A percentile compares a stretch with the other conserved stretches of the same genome.
These are phyloP conservation scores for Rhizopus sp. DNA, from an alignment of 371 early-diverging fungal species.

Conservation along the genomic window DNA sequence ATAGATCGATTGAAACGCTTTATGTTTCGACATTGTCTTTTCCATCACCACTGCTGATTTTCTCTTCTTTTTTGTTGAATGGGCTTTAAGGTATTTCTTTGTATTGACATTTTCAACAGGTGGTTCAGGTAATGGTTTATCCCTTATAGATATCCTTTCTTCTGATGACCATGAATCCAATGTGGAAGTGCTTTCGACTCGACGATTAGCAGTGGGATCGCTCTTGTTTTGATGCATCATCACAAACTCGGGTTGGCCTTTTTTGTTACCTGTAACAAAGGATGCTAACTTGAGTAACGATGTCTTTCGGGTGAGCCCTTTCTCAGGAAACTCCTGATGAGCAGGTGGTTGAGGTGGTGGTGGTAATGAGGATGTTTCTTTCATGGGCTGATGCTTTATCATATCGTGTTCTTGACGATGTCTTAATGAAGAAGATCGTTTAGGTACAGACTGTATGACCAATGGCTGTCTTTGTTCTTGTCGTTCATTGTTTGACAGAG, in stretches of 20 bases:
- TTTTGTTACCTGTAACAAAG: slow-evolving; percentile 27
- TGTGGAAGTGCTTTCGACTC: slow-evolving; percentile 9
- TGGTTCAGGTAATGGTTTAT: slow-evolving; percentile 32
- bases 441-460: slow-evolving; percentile 28
- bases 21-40: slow-evolving; percentile 35
- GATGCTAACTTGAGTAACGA: slow-evolving; percentile 27
- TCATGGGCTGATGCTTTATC: not conserved
- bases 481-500: not conserved
- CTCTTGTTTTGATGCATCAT: slow-evolving; percentile 23
- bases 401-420: slow-evolving; percentile 13
- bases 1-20: slow-evolving; percentile 5
- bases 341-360: slow-evolving; percentile 8
- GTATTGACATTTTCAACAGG: not conserved
- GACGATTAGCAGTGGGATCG: slow-evolving; percentile 17
- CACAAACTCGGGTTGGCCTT: not conserved
- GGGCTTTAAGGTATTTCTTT: slow-evolving; percentile 1
- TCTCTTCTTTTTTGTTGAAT: slow-evolving; percentile 34
- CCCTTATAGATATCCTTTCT: slow-evolving; percentile 1
- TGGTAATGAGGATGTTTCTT: slow-evolving; percentile 4
- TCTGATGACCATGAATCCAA: slow-evolving; percentile 16
- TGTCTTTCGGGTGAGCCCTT: slow-evolving; percentile 13
- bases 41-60: slow-evolving; percentile 38
- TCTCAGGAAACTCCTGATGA: not conserved
- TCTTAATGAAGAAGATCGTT: slow-evolving; percentile 32
- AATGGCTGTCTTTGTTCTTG: slow-evolving; percentile 14